phyloP scores from a whole-genome alignment of 106 monocot species.

The Chionographis japonica region DNA sequence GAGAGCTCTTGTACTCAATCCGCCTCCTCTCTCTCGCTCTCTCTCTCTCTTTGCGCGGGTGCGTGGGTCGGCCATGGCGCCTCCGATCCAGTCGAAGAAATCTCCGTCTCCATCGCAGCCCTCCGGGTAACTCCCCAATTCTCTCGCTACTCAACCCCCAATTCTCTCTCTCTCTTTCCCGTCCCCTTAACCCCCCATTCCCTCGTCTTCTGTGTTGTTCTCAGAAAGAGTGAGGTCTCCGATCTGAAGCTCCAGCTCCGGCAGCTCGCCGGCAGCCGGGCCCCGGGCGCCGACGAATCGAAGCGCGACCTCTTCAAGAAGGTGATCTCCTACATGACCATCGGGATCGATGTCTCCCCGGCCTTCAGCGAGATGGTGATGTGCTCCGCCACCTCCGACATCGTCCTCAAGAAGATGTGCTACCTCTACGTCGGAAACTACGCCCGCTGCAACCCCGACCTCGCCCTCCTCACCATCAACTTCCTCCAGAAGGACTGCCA shows the following conservation, averaged over 20 bases:
- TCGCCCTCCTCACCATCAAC: conserved; percentile 95
- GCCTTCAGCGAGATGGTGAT: conserved; percentile 99
- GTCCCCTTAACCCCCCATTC: not conserved
- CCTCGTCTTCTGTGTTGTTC: not conserved
- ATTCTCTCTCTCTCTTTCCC: not conserved
- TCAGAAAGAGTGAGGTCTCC: conserved; percentile 89
- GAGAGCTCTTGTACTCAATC: no score
- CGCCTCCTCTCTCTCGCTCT: no score
- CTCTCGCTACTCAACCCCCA: not conserved
- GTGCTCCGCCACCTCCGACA: conserved; percentile 97
- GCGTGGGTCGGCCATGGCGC: conserved; percentile 48
- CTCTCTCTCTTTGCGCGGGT: no score
- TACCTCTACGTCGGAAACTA: conserved; percentile 94
- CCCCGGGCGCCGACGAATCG: conserved; percentile 75
- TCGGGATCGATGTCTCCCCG: conserved; percentile 92
- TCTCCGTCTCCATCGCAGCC: conserved; percentile 75
- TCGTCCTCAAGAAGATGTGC: conserved; percentile 99
- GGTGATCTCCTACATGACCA: conserved; percentile 97
- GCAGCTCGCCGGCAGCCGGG: conserved; percentile 82
- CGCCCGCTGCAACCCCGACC: conserved; percentile 82
- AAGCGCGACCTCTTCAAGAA: conserved; percentile 94
- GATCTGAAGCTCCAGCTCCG: conserved; percentile 98
- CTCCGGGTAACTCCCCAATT: conserved; percentile 52
- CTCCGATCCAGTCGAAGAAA: conserved; percentile 38
- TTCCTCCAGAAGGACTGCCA: conserved; percentile 91